A percentile compares a stretch with the other conserved stretches of the same genome.
Evolutionary conservation across 495 filamentous ascomycete species (phyloP).

Genomic region (Podospora australis): DNA sequence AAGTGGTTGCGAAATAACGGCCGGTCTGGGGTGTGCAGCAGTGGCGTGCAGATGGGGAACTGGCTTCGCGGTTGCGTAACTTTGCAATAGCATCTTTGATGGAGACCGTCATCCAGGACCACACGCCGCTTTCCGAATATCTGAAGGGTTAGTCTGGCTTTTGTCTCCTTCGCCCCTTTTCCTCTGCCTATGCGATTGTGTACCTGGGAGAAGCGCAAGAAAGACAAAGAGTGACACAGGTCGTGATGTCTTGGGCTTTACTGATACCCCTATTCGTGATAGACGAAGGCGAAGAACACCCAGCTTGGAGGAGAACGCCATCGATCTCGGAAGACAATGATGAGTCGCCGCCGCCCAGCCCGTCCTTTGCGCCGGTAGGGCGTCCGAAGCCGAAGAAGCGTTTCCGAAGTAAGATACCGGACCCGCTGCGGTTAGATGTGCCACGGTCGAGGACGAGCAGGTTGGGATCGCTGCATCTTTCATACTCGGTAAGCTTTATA

Average conservation of each 20-base stretch:
- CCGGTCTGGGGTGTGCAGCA: conserved; percentile 10
- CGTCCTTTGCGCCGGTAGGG: conserved; percentile 71
- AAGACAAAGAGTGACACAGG: no score
- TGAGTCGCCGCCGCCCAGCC: conserved; percentile 40
- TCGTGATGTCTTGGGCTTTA: conserved; percentile 2
- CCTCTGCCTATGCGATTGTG: background rate
- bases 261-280: conserved; percentile 12
- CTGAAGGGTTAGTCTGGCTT: conserved; percentile 64
- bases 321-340: conserved; percentile 35
- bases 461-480: conserved; percentile 29
- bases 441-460: conserved; percentile 28
- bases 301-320: conserved; percentile 36
- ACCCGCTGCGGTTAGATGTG: conserved; percentile 51
- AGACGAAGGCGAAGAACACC: conserved; percentile 37
- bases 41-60: conserved; percentile 28
- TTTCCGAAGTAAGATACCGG: conserved; percentile 59
- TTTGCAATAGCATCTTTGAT: conserved; percentile 47
- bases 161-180: background rate
- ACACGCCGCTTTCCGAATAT: conserved; percentile 87
- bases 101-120: conserved; percentile 87
- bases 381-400: conserved; percentile 59
- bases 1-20: conserved; percentile 6
- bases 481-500: conserved; percentile 18
- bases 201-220: no score
- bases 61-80: conserved; percentile 25